A percentile compares a stretch with the other conserved stretches of the same genome.
Evolutionary conservation across 2,329 filamentous ascomycete species (phyloP).

Genomic region (Neopestalotiopsis rosae): DNA sequence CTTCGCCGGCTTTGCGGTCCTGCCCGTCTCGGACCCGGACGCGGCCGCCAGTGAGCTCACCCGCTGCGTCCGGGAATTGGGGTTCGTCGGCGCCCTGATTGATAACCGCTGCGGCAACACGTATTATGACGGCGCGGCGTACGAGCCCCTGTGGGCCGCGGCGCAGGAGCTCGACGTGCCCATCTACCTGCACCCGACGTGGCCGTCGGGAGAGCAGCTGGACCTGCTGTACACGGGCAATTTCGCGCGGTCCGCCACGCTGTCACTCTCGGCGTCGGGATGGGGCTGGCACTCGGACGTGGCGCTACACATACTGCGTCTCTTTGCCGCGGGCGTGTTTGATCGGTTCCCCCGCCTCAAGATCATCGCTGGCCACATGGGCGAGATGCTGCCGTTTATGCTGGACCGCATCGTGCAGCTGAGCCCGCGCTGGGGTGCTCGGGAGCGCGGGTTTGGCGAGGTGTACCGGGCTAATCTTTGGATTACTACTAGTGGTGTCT

Average conservation of each 20-base stretch:
- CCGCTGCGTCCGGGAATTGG: conserved; percentile 34
- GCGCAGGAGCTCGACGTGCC: conserved; percentile 53
- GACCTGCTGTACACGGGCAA: conserved; percentile 39
- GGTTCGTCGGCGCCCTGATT: conserved; percentile 40
- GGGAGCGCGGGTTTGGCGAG: conserved; percentile 45
- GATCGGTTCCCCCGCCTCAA: conserved; percentile 42
- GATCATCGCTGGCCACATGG: conserved; percentile 46
- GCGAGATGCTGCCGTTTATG: conserved; percentile 58
- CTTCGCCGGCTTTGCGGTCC: conserved; percentile 34
- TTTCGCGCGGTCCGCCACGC: conserved; percentile 33
- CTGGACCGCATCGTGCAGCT: conserved; percentile 49
- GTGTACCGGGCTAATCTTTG: conserved; percentile 63
- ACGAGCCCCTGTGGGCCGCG: conserved; percentile 35
- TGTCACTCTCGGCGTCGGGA: conserved; percentile 27
- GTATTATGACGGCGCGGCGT: conserved; percentile 37
- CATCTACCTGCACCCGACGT: conserved; percentile 56
- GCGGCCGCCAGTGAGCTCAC: conserved; percentile 35
- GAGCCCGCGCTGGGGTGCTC: conserved; percentile 33
- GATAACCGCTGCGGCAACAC: conserved; percentile 31
- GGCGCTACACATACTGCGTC: conserved; percentile 38
- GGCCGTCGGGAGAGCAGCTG: conserved; percentile 35
- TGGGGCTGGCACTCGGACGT: conserved; percentile 45
- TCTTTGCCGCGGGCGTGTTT: conserved; percentile 35
- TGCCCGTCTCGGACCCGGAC: conserved; percentile 36
- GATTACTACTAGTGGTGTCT: conserved; percentile 62